These are phyloP conservation scores for Pseudopithomyces chartarum DNA, from an alignment of 2,329 filamentous ascomycete genomes.

Conservation along the genomic window DNA sequence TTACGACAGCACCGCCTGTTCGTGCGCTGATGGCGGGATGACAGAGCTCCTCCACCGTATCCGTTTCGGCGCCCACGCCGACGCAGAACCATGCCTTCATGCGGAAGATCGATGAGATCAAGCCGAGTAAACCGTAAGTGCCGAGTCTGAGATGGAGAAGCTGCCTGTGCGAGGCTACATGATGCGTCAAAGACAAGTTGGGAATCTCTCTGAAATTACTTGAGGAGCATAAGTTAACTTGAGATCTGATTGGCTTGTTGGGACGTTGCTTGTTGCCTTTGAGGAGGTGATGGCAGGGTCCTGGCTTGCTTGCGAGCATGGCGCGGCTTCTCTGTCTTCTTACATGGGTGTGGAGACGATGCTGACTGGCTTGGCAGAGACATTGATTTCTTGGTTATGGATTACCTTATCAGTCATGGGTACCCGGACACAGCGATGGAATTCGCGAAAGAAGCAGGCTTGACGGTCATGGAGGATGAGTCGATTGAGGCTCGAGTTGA, in stretches of 20 bases:
- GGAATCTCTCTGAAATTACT: slow-evolving; percentile 99
- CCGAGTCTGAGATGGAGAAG: background rate
- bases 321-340: background rate
- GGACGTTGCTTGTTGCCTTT: background rate
- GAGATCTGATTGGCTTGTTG: slow-evolving; percentile 64
- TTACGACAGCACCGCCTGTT: slow-evolving; percentile 9
- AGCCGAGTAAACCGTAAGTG: slow-evolving; percentile 85
- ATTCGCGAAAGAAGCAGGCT: slow-evolving; percentile 92
- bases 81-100: slow-evolving; percentile 73
- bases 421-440: slow-evolving; percentile 91
- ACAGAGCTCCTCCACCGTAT: slow-evolving; percentile 68
- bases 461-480: slow-evolving; percentile 68
- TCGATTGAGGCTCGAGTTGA: slow-evolving; percentile 78
- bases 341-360: slow-evolving; percentile 30
- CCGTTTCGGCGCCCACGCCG: slow-evolving; percentile 74
- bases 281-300: too few relatives aligned
- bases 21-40: slow-evolving; percentile 21
- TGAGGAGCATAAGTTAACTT: slow-evolving; percentile 92
- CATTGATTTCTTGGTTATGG: slow-evolving; percentile 92
- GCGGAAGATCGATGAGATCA: slow-evolving; percentile 79
- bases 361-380: slow-evolving; percentile 63
- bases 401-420: slow-evolving; percentile 95
- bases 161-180: slow-evolving; percentile 58
- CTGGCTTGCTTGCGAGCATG: too few relatives aligned
- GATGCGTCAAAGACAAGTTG: slow-evolving; percentile 87